These are phyloP conservation scores for Strigomonas oncopelti DNA, from an alignment of 208 protist species.

Conservation along the genomic window DNA sequence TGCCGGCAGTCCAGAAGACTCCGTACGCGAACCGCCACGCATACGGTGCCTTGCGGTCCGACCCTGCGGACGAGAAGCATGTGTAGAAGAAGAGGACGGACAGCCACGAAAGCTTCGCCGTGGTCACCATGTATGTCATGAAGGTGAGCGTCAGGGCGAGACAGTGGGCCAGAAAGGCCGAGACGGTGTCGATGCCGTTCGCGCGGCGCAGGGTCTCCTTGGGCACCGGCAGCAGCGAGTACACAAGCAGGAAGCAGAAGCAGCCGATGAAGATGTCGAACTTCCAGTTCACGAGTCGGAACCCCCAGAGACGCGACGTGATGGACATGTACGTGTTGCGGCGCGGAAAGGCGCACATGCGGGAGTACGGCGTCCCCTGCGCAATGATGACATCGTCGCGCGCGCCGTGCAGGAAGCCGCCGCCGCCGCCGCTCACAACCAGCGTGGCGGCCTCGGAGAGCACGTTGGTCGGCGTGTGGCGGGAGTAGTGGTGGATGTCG, in stretches of 20 bases:
- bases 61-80: conserved; percentile 51
- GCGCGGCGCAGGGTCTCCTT: conserved; percentile 18
- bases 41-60: conserved; percentile 33
- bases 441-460: conserved; percentile 58
- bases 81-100: conserved; percentile 42
- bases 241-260: conserved; percentile 61
- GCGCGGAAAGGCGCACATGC: conserved; percentile 50
- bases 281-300: conserved; percentile 84
- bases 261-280: conserved; percentile 76
- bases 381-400: conserved; percentile 49
- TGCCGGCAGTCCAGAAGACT: conserved; percentile 41
- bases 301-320: conserved; percentile 56
- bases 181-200: conserved; percentile 8
- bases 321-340: conserved; percentile 65
- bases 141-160: conserved; percentile 36
- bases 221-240: conserved; percentile 56
- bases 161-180: conserved; percentile 26
- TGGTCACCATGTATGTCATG: conserved; percentile 39
- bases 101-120: conserved; percentile 48
- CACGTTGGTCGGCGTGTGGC: conserved; percentile 50
- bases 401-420: conserved; percentile 79
- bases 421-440: conserved; percentile 79
- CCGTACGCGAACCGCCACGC: conserved; percentile 51
- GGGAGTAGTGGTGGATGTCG: conserved; percentile 89
- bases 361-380: conserved; percentile 59